These are phyloP conservation scores for Nannochloropsis oceanica DNA, from an alignment of 108 stramenopile species.

Conservation along the genomic window DNA sequence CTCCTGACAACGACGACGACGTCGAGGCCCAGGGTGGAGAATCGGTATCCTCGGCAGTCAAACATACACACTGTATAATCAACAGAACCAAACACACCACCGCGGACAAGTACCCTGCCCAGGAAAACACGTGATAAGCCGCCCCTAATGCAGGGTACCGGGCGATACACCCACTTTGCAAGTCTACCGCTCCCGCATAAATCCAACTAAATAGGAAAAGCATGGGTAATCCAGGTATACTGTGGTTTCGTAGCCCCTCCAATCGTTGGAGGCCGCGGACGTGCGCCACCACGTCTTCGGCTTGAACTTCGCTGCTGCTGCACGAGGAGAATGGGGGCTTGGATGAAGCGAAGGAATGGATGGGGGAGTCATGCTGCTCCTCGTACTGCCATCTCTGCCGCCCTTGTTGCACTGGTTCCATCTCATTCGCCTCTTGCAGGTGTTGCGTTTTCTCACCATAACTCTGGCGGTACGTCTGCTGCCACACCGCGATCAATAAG, in stretches of 20 bases:
- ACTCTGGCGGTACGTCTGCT: not conserved
- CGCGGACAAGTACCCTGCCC: not conserved
- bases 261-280: not conserved
- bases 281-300: not conserved
- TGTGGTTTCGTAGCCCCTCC: not conserved
- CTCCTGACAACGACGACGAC: no score
- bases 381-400: no score
- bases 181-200: not conserved
- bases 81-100: not conserved
- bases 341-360: no score
- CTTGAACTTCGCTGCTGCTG: not conserved
- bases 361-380: no score
- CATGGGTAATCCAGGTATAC: not conserved
- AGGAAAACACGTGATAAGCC: not conserved
- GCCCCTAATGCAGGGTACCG: not conserved
- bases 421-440: not conserved
- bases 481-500: not conserved
- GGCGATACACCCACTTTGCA: not conserved
- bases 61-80: not conserved
- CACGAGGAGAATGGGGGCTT: not conserved
- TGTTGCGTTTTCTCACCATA: not conserved
- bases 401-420: not conserved
- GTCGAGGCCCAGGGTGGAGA: no score
- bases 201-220: not conserved
- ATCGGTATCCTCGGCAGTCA: not conserved